Evolutionary conservation across 1,284 basidiomycete species (phyloP).

Genomic region (Austroboletus novae-zelandiae): DNA sequence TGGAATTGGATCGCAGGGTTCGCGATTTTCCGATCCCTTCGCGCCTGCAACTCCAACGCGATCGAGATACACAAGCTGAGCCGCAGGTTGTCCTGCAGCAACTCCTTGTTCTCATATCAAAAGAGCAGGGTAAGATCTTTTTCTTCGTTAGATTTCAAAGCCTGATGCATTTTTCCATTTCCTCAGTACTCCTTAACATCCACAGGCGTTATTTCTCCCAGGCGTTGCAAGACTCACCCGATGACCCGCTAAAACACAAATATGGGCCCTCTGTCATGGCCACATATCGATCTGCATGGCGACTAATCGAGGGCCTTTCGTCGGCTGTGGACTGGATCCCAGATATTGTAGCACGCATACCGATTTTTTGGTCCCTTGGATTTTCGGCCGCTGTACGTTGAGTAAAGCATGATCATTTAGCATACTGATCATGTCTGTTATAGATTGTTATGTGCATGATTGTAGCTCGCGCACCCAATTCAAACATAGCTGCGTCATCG

Average conservation of each 20-base stretch:
- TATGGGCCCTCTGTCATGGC: constrained; percentile 69
- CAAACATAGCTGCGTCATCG: constrained; percentile 52
- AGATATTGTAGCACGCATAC: constrained; percentile 43
- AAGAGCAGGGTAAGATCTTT: constrained; percentile 54
- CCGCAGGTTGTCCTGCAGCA: constrained; percentile 39
- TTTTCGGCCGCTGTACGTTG: constrained; percentile 58
- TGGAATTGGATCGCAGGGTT: constrained; percentile 49
- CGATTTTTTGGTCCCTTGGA: constrained; percentile 57
- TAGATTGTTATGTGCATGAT: constrained; percentile 67
- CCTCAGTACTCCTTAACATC: constrained; percentile 58
- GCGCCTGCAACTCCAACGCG: constrained; percentile 42
- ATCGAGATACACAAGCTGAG: constrained; percentile 16
- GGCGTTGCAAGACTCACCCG: constrained; percentile 56
- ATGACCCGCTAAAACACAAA: constrained; percentile 56
- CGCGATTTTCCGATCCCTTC: constrained; percentile 54
- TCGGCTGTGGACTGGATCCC: constrained; percentile 41
- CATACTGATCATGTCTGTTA: neutral
- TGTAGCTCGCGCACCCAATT: constrained; percentile 55
- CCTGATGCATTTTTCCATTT: neutral
- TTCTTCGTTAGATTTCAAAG: neutral
- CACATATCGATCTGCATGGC: constrained; percentile 67
- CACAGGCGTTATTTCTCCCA: constrained; percentile 68
- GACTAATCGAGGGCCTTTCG: constrained; percentile 51
- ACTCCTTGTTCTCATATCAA: constrained; percentile 47
- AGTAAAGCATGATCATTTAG: neutral